These are phyloP conservation scores for Hysterium pulicare DNA, from an alignment of 2,329 filamentous ascomycete species.

Conservation along the genomic window DNA sequence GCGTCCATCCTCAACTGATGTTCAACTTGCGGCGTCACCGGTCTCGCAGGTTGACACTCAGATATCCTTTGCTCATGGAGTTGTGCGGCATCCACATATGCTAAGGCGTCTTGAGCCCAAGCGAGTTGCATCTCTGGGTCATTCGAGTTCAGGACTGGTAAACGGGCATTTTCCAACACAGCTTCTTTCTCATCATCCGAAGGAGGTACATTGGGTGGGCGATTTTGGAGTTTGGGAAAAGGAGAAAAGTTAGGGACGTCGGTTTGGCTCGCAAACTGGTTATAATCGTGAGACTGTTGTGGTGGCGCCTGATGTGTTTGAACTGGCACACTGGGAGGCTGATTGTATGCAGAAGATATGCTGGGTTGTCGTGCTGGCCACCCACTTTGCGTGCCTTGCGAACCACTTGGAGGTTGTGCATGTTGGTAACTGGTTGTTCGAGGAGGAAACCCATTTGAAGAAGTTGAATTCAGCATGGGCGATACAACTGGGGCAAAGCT, in stretches of 20 bases:
- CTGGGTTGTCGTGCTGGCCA: constrained; percentile 32
- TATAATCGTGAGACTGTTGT: constrained; percentile 34
- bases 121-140: constrained; percentile 95
- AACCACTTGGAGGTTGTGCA: constrained; percentile 15
- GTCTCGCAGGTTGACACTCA: constrained; percentile 57
- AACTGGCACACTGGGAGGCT: constrained; percentile 34
- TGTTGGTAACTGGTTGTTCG: constrained; percentile 28
- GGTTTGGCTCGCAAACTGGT: constrained; percentile 36
- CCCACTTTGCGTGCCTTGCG: constrained; percentile 14
- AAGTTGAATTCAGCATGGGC: constrained; percentile 25
- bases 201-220: constrained; percentile 83
- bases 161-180: constrained; percentile 78
- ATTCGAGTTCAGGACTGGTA: constrained; percentile 84
- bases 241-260: constrained; percentile 80
- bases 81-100: constrained; percentile 80
- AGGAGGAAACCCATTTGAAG: constrained; percentile 24
- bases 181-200: constrained; percentile 93
- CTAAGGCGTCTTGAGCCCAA: constrained; percentile 90
- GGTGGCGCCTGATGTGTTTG: constrained; percentile 20
- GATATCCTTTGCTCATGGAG: constrained; percentile 71
- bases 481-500: constrained; percentile 26
- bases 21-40: constrained; percentile 80
- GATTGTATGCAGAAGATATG: constrained; percentile 36
- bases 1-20: constrained; percentile 86
- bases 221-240: constrained; percentile 78